phyloP scores from a whole-genome alignment of 1,284 basidiomycete species.

The Ustilago nuda region DNA sequence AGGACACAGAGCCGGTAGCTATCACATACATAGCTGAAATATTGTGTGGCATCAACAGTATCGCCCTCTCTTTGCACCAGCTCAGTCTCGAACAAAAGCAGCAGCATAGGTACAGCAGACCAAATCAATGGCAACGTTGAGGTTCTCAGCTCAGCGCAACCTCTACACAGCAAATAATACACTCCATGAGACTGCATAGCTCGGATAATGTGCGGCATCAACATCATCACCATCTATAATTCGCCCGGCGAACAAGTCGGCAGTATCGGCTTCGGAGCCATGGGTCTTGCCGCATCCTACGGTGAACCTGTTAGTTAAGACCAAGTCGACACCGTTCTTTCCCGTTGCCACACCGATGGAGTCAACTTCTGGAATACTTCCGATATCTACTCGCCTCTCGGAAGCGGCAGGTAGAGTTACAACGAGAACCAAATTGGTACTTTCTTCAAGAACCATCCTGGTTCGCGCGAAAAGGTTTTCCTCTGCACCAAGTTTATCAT shows the following conservation, averaged over 20 bases:
- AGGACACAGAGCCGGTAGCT: no score
- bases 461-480: conserved; percentile 68
- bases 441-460: conserved; percentile 65
- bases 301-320: conserved; percentile 33
- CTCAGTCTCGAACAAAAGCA: no score
- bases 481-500: conserved; percentile 70
- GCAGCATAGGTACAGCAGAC: no score
- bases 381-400: conserved; percentile 54
- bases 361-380: conserved; percentile 49
- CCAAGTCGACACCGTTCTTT: conserved; percentile 34
- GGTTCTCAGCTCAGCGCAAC: no score
- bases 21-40: no score
- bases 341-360: conserved; percentile 38
- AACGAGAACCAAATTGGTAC: conserved; percentile 70
- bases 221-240: conserved; percentile 4
- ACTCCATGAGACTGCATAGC: background rate
- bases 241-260: conserved; percentile 35
- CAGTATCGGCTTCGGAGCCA: conserved; percentile 50
- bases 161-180: background rate
- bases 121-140: no score
- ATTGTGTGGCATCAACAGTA: no score
- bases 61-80: no score
- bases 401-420: conserved; percentile 57
- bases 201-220: conserved; percentile 13
- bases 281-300: conserved; percentile 57